Conservation (phyloP, 345 rosid species). For the Citrus glauca region DNA sequence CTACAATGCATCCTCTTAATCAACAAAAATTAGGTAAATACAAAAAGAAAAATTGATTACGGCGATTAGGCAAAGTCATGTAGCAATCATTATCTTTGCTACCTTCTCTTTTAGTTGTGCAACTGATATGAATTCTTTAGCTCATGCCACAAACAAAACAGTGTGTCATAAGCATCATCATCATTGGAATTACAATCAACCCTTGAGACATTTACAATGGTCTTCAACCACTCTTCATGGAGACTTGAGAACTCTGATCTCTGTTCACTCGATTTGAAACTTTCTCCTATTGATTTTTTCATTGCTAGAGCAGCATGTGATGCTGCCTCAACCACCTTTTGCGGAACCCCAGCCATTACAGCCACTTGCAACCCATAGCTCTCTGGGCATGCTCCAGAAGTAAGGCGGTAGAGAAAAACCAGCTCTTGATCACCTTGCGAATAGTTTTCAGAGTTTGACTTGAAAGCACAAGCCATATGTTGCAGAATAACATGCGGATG, state of each 20-base stretch:
- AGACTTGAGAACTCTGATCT: constrained; percentile 87
- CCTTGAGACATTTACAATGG: constrained; percentile 38
- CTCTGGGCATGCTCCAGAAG: constrained; percentile 85
- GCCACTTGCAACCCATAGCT: constrained; percentile 94
- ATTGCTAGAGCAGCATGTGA: constrained; percentile 52
- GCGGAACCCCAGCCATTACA: constrained; percentile 86
- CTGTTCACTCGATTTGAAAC: constrained; percentile 70
- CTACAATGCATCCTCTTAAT: not conserved
- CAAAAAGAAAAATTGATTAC: not conserved
- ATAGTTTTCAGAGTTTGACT: constrained; percentile 25
- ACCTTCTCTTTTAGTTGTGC: not conserved
- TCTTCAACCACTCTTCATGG: constrained; percentile 82
- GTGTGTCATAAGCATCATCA: constrained; percentile 55
- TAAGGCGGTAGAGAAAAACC: constrained; percentile 72
- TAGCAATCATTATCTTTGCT: not conserved
- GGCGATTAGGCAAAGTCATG: not conserved
- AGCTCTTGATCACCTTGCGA: constrained; percentile 42
- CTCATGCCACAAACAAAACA: constrained; percentile 87
- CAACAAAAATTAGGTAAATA: not conserved
- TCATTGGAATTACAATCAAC: constrained; percentile 21
- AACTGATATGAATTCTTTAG: constrained; percentile 32
- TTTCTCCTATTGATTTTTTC: constrained; percentile 63
- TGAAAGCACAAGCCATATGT: constrained; percentile 88
- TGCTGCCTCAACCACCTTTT: constrained; percentile 63
- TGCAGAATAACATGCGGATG: constrained; percentile 77